Percentiles rank a stretch among this genome's conserved stretches.
These are phyloP conservation scores for Elsinoe australis DNA, from an alignment of 2,329 filamentous ascomycete species.

Conservation along the genomic window DNA sequence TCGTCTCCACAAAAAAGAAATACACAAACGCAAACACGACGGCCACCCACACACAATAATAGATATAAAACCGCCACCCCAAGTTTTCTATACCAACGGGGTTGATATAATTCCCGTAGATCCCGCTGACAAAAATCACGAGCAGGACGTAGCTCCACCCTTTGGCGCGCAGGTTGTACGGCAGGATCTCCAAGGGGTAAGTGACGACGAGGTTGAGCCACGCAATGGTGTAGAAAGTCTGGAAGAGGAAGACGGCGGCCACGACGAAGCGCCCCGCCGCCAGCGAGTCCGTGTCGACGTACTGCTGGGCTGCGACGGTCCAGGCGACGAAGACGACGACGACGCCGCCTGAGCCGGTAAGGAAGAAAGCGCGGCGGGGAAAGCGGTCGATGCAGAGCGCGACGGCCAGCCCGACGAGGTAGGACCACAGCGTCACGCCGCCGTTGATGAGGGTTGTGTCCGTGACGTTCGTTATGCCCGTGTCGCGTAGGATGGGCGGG, in stretches of 20 bases:
- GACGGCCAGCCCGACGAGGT: too few relatives aligned
- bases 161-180: neutral
- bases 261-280: neutral
- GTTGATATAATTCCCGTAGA: slow-evolving; percentile 56
- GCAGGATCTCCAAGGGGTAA: neutral
- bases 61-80: slow-evolving; percentile 60
- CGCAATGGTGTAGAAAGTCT: neutral
- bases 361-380: too few relatives aligned
- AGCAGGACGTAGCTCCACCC: neutral
- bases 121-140: slow-evolving; percentile 23
- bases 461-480: neutral
- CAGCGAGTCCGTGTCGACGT: neutral
- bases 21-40: slow-evolving; percentile 55
- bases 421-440: too few relatives aligned
- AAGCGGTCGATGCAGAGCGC: too few relatives aligned
- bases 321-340: neutral
- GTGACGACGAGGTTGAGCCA: slow-evolving; percentile 1
- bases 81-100: slow-evolving; percentile 53
- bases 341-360: slow-evolving; percentile 7
- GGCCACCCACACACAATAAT: slow-evolving; percentile 57
- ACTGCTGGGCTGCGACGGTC: neutral
- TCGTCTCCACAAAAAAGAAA: slow-evolving; percentile 56
- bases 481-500: neutral
- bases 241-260: neutral
- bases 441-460: neutral